These are phyloP conservation scores for Kwoniella sp. DNA, from an alignment of 768 basidiomycete genomes.

Conservation along the genomic window DNA sequence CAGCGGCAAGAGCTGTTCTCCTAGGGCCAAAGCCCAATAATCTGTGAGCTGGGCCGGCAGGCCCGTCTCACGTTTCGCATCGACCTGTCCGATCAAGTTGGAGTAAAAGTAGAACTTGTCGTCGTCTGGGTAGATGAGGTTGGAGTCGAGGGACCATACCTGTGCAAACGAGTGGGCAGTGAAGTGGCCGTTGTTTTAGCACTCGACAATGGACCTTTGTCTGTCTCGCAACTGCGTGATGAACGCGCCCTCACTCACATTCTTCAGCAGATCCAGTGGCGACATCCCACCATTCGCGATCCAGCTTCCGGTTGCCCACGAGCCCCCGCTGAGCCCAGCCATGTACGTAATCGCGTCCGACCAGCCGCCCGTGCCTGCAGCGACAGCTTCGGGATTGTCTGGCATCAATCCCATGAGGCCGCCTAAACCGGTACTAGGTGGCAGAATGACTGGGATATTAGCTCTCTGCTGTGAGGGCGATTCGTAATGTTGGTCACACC, in stretches of 20 bases:
- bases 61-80: slow-evolving; percentile 41
- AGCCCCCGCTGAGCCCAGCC: slow-evolving; percentile 61
- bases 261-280: slow-evolving; percentile 44
- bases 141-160: slow-evolving; percentile 53
- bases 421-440: slow-evolving; percentile 26
- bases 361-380: slow-evolving; percentile 67
- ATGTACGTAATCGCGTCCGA: slow-evolving; percentile 73
- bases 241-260: slow-evolving; percentile 45
- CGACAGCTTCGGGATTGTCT: slow-evolving; percentile 63
- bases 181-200: neutral
- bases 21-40: slow-evolving; percentile 52
- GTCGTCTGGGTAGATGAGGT: slow-evolving; percentile 51
- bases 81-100: slow-evolving; percentile 47
- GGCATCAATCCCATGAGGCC: slow-evolving; percentile 59
- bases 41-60: slow-evolving; percentile 54
- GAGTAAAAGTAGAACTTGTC: slow-evolving; percentile 50
- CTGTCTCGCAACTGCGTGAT: too few species aligned
- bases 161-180: too few species aligned
- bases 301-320: slow-evolving; percentile 60
- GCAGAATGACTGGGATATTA: neutral
- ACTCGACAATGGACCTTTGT: neutral
- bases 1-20: slow-evolving; percentile 49
- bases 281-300: slow-evolving; percentile 46
- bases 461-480: neutral
- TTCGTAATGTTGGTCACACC: too few species aligned